These are phyloP conservation scores for Colletotrichum truncatum DNA, from an alignment of 2,329 filamentous ascomycete genomes.

Conservation along the genomic window DNA sequence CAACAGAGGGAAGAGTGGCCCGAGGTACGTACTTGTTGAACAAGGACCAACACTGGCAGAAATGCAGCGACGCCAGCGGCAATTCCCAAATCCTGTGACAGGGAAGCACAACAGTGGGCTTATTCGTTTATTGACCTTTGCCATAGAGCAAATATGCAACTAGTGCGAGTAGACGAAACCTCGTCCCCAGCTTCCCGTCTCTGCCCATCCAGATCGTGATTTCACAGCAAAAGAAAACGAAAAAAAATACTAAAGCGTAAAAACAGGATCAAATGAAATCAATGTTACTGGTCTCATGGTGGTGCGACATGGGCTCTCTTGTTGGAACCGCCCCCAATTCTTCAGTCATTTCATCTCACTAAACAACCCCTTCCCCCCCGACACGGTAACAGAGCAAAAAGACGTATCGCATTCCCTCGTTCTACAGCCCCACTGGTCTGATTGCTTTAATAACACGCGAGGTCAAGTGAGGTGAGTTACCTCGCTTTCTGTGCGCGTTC, in stretches of 20 bases:
- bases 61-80: background rate
- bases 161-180: too few species aligned
- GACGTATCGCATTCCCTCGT: slow-evolving; percentile 16
- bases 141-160: too few species aligned
- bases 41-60: background rate
- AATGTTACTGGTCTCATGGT: background rate
- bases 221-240: too few species aligned
- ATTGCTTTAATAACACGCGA: slow-evolving; percentile 25
- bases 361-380: background rate
- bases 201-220: background rate
- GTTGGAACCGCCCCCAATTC: background rate
- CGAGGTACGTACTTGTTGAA: background rate
- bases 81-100: slow-evolving; percentile 10
- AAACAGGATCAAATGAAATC: background rate
- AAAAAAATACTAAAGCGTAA: background rate
- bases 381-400: slow-evolving; percentile 2
- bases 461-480: background rate
- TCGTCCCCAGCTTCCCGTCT: background rate
- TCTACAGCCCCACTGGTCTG: slow-evolving; percentile 21
- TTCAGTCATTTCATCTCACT: background rate
- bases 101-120: background rate
- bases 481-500: background rate
- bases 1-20: too few species aligned
- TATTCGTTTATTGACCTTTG: background rate
- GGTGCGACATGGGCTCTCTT: background rate